phyloP scores from a whole-genome alignment of 2,329 filamentous ascomycete species.

The Fusarium compactum region DNA sequence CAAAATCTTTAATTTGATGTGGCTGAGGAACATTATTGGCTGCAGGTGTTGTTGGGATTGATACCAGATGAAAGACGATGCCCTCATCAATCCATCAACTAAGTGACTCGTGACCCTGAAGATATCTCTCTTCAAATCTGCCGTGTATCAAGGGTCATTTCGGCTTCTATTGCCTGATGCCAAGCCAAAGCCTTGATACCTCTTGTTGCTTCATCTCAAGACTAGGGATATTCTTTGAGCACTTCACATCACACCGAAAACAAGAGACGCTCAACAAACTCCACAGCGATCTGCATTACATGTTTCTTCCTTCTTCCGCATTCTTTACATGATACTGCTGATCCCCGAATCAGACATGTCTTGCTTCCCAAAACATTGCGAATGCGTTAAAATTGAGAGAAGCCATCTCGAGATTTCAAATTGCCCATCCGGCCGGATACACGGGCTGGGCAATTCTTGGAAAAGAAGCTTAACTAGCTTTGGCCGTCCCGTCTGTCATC shows the following conservation, averaged over 20 bases:
- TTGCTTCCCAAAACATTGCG: neutral
- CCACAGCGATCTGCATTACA: slow-evolving; percentile 32
- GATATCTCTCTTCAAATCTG: neutral
- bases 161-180: neutral
- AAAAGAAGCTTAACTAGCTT: slow-evolving; percentile 47
- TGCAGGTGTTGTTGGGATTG: neutral
- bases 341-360: slow-evolving; percentile 21
- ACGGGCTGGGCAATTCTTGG: slow-evolving; percentile 26
- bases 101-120: neutral
- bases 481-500: slow-evolving; percentile 40
- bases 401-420: neutral
- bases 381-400: neutral
- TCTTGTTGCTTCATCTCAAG: neutral
- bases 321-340: slow-evolving; percentile 19
- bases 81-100: neutral
- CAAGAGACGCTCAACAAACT: slow-evolving; percentile 15
- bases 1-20: neutral
- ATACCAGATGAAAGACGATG: neutral
- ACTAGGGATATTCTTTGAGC: neutral
- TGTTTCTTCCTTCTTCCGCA: slow-evolving; percentile 13
- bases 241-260: slow-evolving; percentile 1
- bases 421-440: neutral
- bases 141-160: neutral
- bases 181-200: neutral
- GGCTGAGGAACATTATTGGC: neutral